Evolutionary conservation across 768 basidiomycete genomes (phyloP).

Genomic region (Panellus pusillus): DNA sequence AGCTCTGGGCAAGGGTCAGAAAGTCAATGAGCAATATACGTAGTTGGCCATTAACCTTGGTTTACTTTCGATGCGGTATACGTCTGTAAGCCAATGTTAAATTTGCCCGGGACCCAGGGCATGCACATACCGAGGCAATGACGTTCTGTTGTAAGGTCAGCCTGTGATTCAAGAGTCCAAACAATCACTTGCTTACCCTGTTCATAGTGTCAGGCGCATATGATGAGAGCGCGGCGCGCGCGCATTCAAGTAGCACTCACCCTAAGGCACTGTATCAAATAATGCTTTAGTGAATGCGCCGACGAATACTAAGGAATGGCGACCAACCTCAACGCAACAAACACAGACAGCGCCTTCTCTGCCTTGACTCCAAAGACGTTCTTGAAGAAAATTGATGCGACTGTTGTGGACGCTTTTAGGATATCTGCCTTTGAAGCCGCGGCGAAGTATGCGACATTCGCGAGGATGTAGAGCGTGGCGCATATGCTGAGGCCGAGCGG

Average conservation of each 20-base stretch:
- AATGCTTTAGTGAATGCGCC: too few relatives aligned
- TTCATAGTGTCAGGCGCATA: too few relatives aligned
- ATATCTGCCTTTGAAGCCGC: slow-evolving; percentile 53
- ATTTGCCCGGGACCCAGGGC: neutral
- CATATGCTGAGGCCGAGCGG: slow-evolving; percentile 59
- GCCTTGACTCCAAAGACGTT: slow-evolving; percentile 57
- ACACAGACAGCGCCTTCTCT: slow-evolving; percentile 54
- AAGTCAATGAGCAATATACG: too few relatives aligned
- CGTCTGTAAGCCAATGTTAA: slow-evolving; percentile 33
- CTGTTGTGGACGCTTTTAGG: slow-evolving; percentile 47
- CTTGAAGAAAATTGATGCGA: slow-evolving; percentile 60
- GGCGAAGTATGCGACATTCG: slow-evolving; percentile 60
- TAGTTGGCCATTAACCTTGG: slow-evolving; percentile 36
- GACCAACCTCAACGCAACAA: slow-evolving; percentile 54
- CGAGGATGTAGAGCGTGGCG: slow-evolving; percentile 51
- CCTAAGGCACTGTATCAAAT: too few relatives aligned
- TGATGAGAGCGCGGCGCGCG: too few relatives aligned
- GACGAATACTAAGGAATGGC: neutral
- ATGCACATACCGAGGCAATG: too few relatives aligned
- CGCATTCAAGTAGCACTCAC: too few relatives aligned
- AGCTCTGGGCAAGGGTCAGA: slow-evolving; percentile 37
- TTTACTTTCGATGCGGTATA: slow-evolving; percentile 53
- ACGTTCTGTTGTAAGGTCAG: too few relatives aligned
- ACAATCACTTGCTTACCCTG: too few relatives aligned
- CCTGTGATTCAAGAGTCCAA: too few relatives aligned